Conservation (phyloP, 225 moss, liverwort and hornwort species). For the Straminergon stramineum region DNA sequence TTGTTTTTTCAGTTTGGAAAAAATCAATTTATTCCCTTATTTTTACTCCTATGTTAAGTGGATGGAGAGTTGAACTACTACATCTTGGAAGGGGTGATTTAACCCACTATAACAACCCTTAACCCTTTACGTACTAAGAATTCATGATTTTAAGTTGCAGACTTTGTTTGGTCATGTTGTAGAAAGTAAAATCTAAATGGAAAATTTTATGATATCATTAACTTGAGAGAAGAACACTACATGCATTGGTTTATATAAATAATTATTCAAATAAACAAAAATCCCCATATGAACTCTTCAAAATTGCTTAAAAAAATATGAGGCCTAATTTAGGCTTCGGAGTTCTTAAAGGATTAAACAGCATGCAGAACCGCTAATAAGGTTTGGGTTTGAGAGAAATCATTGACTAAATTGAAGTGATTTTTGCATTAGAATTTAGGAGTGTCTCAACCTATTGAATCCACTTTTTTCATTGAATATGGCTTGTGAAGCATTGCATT, state of each 20-base stretch:
- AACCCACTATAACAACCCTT: no score
- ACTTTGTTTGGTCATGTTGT: no score
- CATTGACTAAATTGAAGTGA: not conserved
- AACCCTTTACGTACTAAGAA: no score
- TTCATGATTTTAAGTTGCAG: no score
- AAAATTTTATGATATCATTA: no score
- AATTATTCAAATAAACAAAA: no score
- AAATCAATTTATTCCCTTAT: not conserved
- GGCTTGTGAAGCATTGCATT: rapidly evolving
- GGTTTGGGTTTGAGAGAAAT: not conserved
- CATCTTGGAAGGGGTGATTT: not conserved
- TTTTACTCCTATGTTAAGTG: not conserved
- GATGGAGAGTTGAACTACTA: not conserved
- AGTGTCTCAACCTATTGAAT: not conserved
- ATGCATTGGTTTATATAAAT: no score
- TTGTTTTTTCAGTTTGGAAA: not conserved
- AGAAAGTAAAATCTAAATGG: no score
- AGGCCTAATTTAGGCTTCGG: no score
- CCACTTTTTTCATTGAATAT: not conserved
- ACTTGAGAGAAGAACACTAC: no score
- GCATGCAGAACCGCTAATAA: rapidly evolving
- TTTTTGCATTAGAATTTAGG: not conserved
- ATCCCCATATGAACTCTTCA: no score
- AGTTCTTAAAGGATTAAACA: not conserved
- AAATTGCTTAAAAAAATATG: no score